Percentiles rank a stretch among this genome's conserved stretches.
Evolutionary conservation across 2,329 filamentous ascomycete genomes (phyloP).

Genomic region (Chrysosporium queenslandicum): DNA sequence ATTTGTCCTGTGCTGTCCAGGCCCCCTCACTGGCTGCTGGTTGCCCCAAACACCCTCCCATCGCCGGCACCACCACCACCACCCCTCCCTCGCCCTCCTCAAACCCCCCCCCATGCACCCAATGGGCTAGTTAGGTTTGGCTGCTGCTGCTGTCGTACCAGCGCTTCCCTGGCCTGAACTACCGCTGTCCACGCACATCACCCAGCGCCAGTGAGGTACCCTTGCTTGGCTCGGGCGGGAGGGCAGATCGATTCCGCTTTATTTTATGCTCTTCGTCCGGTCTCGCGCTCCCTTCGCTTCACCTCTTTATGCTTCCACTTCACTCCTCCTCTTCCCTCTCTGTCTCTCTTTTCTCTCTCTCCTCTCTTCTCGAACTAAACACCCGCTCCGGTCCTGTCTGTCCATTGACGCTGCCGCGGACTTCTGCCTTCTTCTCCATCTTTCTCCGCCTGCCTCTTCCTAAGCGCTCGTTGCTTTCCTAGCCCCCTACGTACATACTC

Average conservation of each 20-base stretch:
- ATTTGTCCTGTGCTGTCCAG: background rate
- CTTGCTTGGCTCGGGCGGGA: background rate
- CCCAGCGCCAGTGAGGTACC: background rate
- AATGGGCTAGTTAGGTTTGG: too few species aligned
- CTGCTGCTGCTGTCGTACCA: constrained; percentile 11
- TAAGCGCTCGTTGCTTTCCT: too few species aligned
- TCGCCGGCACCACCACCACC: too few species aligned
- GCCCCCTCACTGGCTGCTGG: constrained; percentile 8
- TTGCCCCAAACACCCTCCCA: constrained; percentile 1
- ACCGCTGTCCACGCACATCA: constrained; percentile 5
- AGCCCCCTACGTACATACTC: too few species aligned
- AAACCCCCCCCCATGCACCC: too few species aligned
- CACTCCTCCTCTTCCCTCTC: background rate
- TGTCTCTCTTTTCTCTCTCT: background rate
- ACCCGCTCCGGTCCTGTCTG: background rate
- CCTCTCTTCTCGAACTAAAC: background rate
- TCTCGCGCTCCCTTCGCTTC: too few species aligned
- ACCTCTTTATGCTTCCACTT: too few species aligned
- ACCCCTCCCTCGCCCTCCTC: too few species aligned
- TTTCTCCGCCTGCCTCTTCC: background rate
- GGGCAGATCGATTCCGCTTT: background rate
- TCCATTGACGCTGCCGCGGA: too few species aligned
- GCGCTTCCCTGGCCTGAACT: constrained; percentile 5
- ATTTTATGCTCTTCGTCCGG: background rate
- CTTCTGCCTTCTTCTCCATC: background rate